Evolutionary conservation across 2,329 filamentous ascomycete genomes (phyloP), one percentile per base, ranked within the genome.

Genomic region (Xylariaceae sp.): DNA sequence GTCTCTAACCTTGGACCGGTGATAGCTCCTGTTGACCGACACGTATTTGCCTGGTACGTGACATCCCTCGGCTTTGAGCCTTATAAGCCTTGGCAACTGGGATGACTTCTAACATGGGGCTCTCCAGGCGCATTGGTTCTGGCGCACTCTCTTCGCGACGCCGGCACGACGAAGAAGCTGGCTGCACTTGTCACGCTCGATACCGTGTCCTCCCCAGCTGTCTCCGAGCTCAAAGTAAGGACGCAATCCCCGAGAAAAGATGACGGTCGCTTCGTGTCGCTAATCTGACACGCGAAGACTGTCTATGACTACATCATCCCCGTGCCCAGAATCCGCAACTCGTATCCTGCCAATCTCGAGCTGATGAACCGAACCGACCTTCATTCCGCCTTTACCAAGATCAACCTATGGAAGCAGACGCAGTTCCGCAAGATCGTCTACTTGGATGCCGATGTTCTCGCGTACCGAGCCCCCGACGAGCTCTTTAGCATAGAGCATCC

Each of bases 401-500:
- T 98, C 64, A 81, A 87, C 50, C 73, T 98, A 13, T 98, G 92
- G 92, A 85, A 83, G 50, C 85, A 89, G 64, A 83, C 78, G 3
- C 88, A 95, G 58, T 98, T 90, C 63, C 79, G 83, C 50, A 90
- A 84, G 66, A 87, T 98, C 40, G 85, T 98, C 41, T 98, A 97
- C 63, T 73, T 98, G 47, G 92, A 98, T 60, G 85, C 89, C 46
- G 92, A 98, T 57, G 78, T 95, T 28, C 84, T 98, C n/a, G 86
- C 87, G 19, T 76, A 95, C 47, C 76, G 88, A 51, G 88, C 89
- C 23, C 86, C 90, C 3, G 90, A 98, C 56, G 92, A 98, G 72
- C 79, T 98, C 39, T 94, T 98, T 58, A 74, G 81, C 40, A 60
- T 81, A 16, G 56, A 67, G 4, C 66, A 77, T 33, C 57, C 70